Base-by-base conservation (phyloP, 2,329 filamentous ascomycete genomes). In the Colletotrichum karsti region DNA sequence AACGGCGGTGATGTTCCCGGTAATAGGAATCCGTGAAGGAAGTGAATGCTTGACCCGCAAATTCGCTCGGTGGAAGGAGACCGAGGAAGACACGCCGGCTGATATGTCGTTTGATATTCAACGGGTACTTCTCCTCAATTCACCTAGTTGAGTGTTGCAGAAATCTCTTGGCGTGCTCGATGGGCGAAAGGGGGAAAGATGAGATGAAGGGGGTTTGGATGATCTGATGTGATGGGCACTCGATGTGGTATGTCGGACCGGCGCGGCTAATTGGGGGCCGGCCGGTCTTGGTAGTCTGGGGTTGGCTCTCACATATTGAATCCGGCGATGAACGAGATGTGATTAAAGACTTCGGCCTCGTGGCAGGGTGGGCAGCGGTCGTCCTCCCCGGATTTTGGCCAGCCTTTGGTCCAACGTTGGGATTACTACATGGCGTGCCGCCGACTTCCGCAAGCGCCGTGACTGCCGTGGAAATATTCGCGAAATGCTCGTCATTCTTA, bases 161-260 rank as follows among this genome's bases (percentile, higher is more conserved):
- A 15, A 13, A 44, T 58, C 35, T 41, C 59, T 41, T 7, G 15
- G 7, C 35, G 26, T 42, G 26, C 37, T 51, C 33, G 41, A 56
- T 63, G 51, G 51, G 46, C 35, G 28, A 8, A 56, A 67, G 42
- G 22, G 51, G 42, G 7, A 44, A 39, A 56, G 63, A 63, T 63
- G 33, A 63, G 51, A 57, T 57, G 59, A 63, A 57, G 28, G 60
- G 46, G 24, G 37, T 26, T 57, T 58, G 59, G 20, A 63, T 54
- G 64, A 48, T 58, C 30, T 64, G 57, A 50, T 54, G 30, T 57
- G 67, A 61, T 26, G 26, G 44, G 41, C 15, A 46, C n/a, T n/a
- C n/a, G n/a, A n/a, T n/a, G n/a, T n/a, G 53, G 53, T n/a, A 50
- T 28, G 53, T 63, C 57, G 67, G 67, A 63, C 67, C 63, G 63